These are phyloP conservation scores for Cladochytrium replicatum DNA, from an alignment of 192 early-diverging fungal species.

Conservation along the genomic window DNA sequence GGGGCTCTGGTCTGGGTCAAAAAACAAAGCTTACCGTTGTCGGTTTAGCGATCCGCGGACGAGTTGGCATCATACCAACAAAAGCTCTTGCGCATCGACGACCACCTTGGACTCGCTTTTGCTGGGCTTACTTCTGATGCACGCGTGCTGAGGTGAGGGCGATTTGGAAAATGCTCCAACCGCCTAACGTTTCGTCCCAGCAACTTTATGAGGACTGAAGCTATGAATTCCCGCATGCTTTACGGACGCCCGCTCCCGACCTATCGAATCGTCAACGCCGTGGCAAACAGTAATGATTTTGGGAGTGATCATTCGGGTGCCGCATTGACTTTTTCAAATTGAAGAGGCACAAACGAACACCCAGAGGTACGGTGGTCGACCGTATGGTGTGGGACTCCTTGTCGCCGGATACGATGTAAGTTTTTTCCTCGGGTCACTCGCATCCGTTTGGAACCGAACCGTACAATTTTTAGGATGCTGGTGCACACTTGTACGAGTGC, in stretches of 20 bases:
- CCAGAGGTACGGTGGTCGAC: slow-evolving; percentile 88
- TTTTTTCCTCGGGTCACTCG: no score
- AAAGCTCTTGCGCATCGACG: slow-evolving; percentile 89
- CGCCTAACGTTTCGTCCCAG: slow-evolving; percentile 24
- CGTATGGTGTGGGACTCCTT: slow-evolving; percentile 96
- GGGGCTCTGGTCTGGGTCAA: no score
- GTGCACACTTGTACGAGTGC: slow-evolving; percentile 92
- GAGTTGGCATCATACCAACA: slow-evolving; percentile 97
- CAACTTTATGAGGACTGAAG: slow-evolving; percentile 89
- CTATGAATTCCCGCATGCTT: slow-evolving; percentile 85
- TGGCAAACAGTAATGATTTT: no score
- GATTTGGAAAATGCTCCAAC: neutral
- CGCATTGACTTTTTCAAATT: no score
- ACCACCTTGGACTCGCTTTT: slow-evolving; percentile 94
- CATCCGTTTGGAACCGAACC: no score
- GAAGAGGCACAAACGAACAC: slow-evolving; percentile 95
- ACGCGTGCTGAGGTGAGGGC: slow-evolving; percentile 86
- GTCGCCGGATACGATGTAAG: slow-evolving; percentile 79
- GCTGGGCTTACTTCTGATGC: slow-evolving; percentile 97
- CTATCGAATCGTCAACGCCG: slow-evolving; percentile 68
- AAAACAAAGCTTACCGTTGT: no score
- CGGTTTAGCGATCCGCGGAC: slow-evolving; percentile 69
- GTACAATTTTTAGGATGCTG: slow-evolving; percentile 70
- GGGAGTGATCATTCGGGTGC: neutral
- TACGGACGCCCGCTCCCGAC: slow-evolving; percentile 82